A percentile compares a stretch with the other conserved stretches of the same genome.
These are phyloP conservation scores for Microbotryum violaceum DNA, from an alignment of 1,284 basidiomycete genomes.

Conservation along the genomic window DNA sequence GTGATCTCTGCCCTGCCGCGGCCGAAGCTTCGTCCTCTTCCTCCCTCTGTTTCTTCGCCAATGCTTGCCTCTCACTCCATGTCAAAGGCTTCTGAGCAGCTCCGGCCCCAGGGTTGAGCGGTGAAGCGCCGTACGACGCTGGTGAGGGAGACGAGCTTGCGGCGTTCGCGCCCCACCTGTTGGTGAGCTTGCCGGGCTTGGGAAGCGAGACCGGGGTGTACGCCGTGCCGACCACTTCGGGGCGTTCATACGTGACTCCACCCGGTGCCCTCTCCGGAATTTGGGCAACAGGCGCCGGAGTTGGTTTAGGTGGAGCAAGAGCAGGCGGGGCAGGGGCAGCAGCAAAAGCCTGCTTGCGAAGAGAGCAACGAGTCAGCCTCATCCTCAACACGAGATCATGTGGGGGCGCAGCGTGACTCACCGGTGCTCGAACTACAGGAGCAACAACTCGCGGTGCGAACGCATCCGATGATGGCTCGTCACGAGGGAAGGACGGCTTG, in stretches of 20 bases:
- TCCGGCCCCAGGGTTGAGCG: slow-evolving; percentile 31
- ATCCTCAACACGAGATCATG: not conserved
- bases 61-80: slow-evolving; percentile 81
- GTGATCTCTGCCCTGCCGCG: slow-evolving; percentile 36
- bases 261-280: slow-evolving; percentile 26
- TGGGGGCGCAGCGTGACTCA: not conserved
- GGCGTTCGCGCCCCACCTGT: slow-evolving; percentile 62
- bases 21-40: slow-evolving; percentile 68
- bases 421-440: not conserved
- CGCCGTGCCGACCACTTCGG: slow-evolving; percentile 51
- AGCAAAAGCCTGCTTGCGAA: slow-evolving; percentile 44
- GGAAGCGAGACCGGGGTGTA: slow-evolving; percentile 79
- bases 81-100: slow-evolving; percentile 62
- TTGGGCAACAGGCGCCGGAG: slow-evolving; percentile 29
- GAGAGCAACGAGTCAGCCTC: not conserved
- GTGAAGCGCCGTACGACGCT: slow-evolving; percentile 28
- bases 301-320: slow-evolving; percentile 45
- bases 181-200: slow-evolving; percentile 75
- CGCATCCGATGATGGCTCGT: too few relatives aligned
- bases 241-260: slow-evolving; percentile 30
- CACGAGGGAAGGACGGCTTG: slow-evolving; percentile 35
- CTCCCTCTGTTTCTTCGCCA: slow-evolving; percentile 71
- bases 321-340: slow-evolving; percentile 47
- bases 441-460: too few relatives aligned
- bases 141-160: slow-evolving; percentile 9